These are phyloP conservation scores for Solidago caesia DNA, from an alignment of 129 eudicot species.

Conservation along the genomic window DNA sequence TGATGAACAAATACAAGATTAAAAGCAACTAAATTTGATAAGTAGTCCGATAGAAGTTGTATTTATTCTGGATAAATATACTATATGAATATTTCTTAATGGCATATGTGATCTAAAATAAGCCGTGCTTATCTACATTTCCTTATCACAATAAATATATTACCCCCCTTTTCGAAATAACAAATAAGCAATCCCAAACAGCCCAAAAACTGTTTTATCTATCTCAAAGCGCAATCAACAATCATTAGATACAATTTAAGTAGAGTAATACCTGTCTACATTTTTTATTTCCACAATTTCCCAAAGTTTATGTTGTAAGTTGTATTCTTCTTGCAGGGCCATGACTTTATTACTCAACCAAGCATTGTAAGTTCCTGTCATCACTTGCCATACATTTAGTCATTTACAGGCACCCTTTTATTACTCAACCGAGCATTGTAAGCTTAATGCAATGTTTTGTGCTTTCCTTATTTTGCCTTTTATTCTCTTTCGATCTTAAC, in stretches of 20 bases:
- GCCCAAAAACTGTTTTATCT: background rate
- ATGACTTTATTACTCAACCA: slow-evolving; percentile 38
- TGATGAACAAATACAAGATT: slow-evolving; percentile 28
- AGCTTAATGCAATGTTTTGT: no score
- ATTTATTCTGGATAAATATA: slow-evolving; percentile 18
- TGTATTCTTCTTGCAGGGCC: slow-evolving; percentile 49
- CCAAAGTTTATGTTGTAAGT: background rate
- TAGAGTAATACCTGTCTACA: background rate
- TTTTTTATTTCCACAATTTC: background rate
- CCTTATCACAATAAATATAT: no score
- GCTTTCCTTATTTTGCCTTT: no score
- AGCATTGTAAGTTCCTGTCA: slow-evolving; percentile 27
- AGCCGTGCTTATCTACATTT: slow-evolving; percentile 23
- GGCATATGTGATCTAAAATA: slow-evolving; percentile 33
- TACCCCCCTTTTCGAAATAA: no score
- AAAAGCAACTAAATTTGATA: slow-evolving; percentile 24
- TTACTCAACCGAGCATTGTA: no score
- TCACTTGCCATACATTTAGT: slow-evolving; percentile 33
- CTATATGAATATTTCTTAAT: slow-evolving; percentile 20
- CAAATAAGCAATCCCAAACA: background rate
- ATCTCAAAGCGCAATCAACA: background rate
- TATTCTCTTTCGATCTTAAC: no score
- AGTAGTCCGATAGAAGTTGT: slow-evolving; percentile 34
- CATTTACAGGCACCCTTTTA: slow-evolving; percentile 25
- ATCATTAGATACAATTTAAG: background rate